Conservation (phyloP, 164 flowering plant species). For the Nymphaea colorata region DNA sequence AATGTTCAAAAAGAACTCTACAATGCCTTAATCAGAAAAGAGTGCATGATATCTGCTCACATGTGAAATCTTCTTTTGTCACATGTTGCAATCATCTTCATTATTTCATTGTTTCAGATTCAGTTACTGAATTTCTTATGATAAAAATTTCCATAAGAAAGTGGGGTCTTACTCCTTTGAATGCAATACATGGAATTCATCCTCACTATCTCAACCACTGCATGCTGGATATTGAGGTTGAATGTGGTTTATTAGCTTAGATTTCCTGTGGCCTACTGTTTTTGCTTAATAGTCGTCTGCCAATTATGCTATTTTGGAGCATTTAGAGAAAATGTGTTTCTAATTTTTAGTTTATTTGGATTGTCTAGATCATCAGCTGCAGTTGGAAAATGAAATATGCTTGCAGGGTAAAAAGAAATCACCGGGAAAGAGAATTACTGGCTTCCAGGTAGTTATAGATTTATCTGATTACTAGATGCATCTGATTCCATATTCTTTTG, state of each 20-base stretch:
- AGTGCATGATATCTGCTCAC: background rate
- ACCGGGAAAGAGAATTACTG: slow-evolving; percentile 51
- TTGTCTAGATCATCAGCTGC: slow-evolving; percentile 42
- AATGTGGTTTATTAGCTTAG: no score
- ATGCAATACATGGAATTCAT: no score
- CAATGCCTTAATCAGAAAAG: background rate
- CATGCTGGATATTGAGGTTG: no score
- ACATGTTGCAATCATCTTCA: background rate
- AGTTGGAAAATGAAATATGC: slow-evolving; percentile 33
- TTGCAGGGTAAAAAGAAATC: slow-evolving; percentile 62
- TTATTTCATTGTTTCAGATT: no score
- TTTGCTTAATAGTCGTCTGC: background rate
- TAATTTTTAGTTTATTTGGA: background rate
- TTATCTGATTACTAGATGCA: background rate
- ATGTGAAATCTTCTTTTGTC: background rate
- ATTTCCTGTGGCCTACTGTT: background rate
- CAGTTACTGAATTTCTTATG: no score
- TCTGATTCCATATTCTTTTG: background rate
- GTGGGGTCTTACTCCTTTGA: no score
- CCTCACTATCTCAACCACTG: no score
- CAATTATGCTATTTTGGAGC: background rate
- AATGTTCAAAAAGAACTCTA: background rate
- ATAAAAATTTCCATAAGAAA: no score
- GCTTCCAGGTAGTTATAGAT: slow-evolving; percentile 49
- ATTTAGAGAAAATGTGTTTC: background rate